Evolutionary conservation across 2,329 filamentous ascomycete species (phyloP).

Genomic region (Cryoendolithus antarcticus): DNA sequence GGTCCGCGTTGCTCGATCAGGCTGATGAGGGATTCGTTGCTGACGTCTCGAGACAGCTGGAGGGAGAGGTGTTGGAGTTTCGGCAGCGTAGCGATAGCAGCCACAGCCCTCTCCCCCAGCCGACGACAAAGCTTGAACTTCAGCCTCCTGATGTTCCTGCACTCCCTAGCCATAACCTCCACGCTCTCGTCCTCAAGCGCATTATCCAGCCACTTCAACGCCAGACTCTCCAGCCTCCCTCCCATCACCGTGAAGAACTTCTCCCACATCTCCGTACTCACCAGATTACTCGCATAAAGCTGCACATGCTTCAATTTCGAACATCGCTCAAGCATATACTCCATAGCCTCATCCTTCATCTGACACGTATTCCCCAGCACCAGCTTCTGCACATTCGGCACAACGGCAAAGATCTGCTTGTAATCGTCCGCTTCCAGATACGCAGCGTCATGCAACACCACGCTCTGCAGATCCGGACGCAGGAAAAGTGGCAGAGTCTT

Average conservation of each 20-base stretch:
- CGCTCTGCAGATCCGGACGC: conserved; percentile 40
- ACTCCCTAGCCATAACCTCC: conserved; percentile 47
- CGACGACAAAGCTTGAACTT: conserved; percentile 75
- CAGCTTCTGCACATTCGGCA: conserved; percentile 56
- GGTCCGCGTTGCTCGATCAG: conserved; percentile 38
- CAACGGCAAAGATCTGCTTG: conserved; percentile 64
- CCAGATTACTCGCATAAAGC: conserved; percentile 71
- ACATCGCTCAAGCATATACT: conserved; percentile 65
- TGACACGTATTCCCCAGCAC: conserved; percentile 79
- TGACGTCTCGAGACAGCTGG: conserved; percentile 42
- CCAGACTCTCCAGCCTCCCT: conserved; percentile 50
- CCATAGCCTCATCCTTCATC: conserved; percentile 73
- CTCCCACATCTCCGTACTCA: conserved; percentile 65
- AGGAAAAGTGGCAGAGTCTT: conserved; percentile 39
- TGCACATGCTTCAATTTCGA: conserved; percentile 60
- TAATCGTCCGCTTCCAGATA: conserved; percentile 66
- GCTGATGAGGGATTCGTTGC: conserved; percentile 7
- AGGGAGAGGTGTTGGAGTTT: conserved; percentile 65
- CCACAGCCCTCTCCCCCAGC: conserved; percentile 53
- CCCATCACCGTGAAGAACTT: conserved; percentile 57
- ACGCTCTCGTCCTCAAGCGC: conserved; percentile 65
- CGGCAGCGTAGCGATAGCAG: conserved; percentile 47
- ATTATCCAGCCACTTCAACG: conserved; percentile 73
- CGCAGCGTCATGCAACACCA: conserved; percentile 50
- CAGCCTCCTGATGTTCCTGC: conserved; percentile 57